These are phyloP conservation scores for Debaryomyces coudertii DNA, from an alignment of 1,139 yeast genomes.

Conservation along the genomic window DNA sequence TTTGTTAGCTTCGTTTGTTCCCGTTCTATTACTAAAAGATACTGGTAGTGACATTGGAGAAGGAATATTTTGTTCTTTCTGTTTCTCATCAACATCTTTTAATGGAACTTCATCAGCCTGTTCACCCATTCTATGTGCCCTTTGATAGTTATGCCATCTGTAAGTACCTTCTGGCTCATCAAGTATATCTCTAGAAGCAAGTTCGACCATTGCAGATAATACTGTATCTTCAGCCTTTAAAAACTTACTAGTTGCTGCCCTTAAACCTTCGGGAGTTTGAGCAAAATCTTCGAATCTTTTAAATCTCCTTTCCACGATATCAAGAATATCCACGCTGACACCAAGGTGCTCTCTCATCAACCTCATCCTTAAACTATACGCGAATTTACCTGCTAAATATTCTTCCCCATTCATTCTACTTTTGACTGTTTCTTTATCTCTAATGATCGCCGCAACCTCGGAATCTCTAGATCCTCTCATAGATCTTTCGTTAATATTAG, in stretches of 20 bases:
- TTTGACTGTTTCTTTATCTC: slow-evolving; percentile 78
- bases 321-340: slow-evolving; percentile 85
- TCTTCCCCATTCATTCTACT: slow-evolving; percentile 83
- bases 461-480: slow-evolving; percentile 94
- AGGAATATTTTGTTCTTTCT: slow-evolving; percentile 33
- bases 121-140: slow-evolving; percentile 18
- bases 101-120: slow-evolving; percentile 26
- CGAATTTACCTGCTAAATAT: slow-evolving; percentile 81
- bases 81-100: slow-evolving; percentile 33
- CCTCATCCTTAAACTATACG: slow-evolving; percentile 85
- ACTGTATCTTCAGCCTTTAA: slow-evolving; percentile 32
- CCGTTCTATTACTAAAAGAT: slow-evolving; percentile 86
- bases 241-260: slow-evolving; percentile 48
- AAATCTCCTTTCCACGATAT: slow-evolving; percentile 78
- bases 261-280: slow-evolving; percentile 42
- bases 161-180: slow-evolving; percentile 47
- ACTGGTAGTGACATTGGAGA: slow-evolving; percentile 50
- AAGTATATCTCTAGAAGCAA: slow-evolving; percentile 70
- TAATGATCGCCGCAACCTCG: slow-evolving; percentile 84
- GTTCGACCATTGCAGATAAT: slow-evolving; percentile 71
- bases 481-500: slow-evolving; percentile 93
- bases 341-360: slow-evolving; percentile 97
- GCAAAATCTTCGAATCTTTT: slow-evolving; percentile 62
- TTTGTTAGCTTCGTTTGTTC: slow-evolving; percentile 68
- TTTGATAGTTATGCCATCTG: slow-evolving; percentile 50